Percentiles rank a stretch among this genome's conserved stretches.
phyloP scores from a whole-genome alignment of 306 rosid genomes.

The Sphenostylis stenocarpa region DNA sequence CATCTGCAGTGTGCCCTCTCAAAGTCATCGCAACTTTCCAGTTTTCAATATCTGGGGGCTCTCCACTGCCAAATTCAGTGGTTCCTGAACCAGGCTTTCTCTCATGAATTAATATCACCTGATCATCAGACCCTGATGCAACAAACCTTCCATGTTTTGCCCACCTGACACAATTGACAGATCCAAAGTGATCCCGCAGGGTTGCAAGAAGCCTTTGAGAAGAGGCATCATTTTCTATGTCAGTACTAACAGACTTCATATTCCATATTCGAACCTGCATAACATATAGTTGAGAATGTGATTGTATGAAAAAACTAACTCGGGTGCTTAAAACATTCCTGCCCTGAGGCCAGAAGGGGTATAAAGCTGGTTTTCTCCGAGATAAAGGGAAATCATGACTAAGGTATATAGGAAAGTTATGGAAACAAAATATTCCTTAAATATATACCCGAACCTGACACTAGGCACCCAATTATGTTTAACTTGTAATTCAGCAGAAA shows the following conservation, averaged over 20 bases:
- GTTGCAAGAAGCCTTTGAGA: constrained; percentile 95
- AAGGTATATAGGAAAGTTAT: neutral
- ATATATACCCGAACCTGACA: neutral
- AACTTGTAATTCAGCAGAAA: neutral
- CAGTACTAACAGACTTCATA: constrained; percentile 79
- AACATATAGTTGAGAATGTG: constrained; percentile 13
- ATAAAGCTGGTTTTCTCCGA: neutral
- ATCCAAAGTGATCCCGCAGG: constrained; percentile 95
- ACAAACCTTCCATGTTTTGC: constrained; percentile 88
- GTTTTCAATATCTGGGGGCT: constrained; percentile 96
- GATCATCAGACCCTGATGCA: constrained; percentile 98
- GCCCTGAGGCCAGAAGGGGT: neutral
- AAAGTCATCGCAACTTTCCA: constrained; percentile 95
- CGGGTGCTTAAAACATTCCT: neutral
- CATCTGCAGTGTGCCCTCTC: constrained; percentile 99
- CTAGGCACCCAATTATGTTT: too few species aligned
- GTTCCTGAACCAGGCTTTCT: constrained; percentile 99
- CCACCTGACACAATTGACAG: constrained; percentile 99
- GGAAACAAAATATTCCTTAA: neutral
- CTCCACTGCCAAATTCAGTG: constrained; percentile 98
- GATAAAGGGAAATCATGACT: neutral
- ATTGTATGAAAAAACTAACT: neutral
- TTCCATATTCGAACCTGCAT: constrained; percentile 96
- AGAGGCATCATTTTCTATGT: constrained; percentile 57
- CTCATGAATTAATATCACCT: constrained; percentile 88